A percentile compares a stretch with the other conserved stretches of the same genome.
Conservation (phyloP, 2,329 filamentous ascomycete genomes). For the Colletotrichum kahawae region DNA sequence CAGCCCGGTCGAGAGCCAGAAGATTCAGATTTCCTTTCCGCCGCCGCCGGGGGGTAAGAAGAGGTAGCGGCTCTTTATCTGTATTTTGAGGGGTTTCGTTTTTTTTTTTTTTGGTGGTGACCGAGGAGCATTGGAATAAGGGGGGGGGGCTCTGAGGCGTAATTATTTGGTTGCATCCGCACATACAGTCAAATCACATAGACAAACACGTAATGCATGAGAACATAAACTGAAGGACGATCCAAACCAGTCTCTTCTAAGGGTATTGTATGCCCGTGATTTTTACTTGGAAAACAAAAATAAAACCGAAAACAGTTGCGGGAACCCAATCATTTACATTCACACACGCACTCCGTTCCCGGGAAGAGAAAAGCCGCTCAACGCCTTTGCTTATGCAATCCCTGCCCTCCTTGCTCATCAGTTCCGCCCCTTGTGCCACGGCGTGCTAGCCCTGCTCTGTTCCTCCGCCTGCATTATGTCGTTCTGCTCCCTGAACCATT, state of each 20-base stretch:
- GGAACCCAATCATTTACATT: not conserved
- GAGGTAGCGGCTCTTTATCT: not conserved
- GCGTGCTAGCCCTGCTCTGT: slow-evolving; percentile 36
- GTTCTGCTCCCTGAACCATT: slow-evolving; percentile 52
- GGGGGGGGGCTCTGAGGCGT: not conserved
- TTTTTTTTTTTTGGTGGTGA: not conserved
- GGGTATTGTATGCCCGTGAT: slow-evolving; percentile 9
- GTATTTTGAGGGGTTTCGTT: not conserved
- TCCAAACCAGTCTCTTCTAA: slow-evolving; percentile 16
- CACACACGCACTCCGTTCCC: not conserved
- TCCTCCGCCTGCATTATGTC: slow-evolving; percentile 45
- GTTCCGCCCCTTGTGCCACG: slow-evolving; percentile 32
- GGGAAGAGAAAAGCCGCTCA: not conserved
- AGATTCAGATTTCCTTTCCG: slow-evolving; percentile 44
- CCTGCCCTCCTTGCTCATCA: not conserved
- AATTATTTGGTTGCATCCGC: not conserved
- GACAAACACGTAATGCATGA: not conserved
- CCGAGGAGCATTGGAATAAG: not conserved
- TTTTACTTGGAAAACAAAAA: slow-evolving; percentile 9
- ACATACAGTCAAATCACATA: not conserved
- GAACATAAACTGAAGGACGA: not conserved
- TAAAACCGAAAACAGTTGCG: slow-evolving; percentile 5
- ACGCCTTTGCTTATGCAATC: slow-evolving; percentile 19
- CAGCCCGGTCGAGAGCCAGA: slow-evolving; percentile 38
- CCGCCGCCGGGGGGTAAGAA: slow-evolving; percentile 37